Base-by-base conservation (phyloP, 176 grass and related monocot genomes). In the Ananas comosus region DNA sequence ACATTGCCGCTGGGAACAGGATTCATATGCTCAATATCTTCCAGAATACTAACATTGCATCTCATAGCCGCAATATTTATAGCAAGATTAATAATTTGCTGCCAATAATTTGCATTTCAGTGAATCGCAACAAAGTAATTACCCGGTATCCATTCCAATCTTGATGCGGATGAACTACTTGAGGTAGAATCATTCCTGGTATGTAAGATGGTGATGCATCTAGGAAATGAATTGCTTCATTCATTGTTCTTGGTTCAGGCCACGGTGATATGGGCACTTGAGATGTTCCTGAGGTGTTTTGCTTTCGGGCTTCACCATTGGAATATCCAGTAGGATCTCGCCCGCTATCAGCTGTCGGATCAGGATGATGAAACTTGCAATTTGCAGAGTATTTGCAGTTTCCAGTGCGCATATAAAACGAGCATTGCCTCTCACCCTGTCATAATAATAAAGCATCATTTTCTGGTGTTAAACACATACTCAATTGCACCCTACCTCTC, bases 321-420 rank as follows among this genome's bases (percentile, higher is more conserved):
- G 72, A 79, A 75, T 77, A 80, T 63, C 70, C 76, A 56, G 68
- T 49, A 69, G 78, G 75, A 83, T 85, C 71, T 69, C 75, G 79
- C 76, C 59, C 72, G 71, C 28, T 21, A 2, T 50, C 78, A 13
- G 78, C 91, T 27, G 80, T 82, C 70, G 95, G 95, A 83, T 99
- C 87, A 77, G 95, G 95, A 77, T 99, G 95, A 56, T 99, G 82
- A 74, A 85, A 93, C 70, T 77, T 94, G 83, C 95, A 99, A 75
- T 86, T 86, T 42, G 82, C 84, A 9, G 95, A 71, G 76, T 80
- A 91, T 76, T 93, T 99, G 80, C 95, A 99, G 77, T 84, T 93
- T 52, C 86, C 89, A 64, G 77, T 99, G 23, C 90, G 84, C 95
- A 99, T 99, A 76, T 99, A 99, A 71, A 86, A 93, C 10, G 85